Evolutionary conservation across 371 early-diverging fungal species (phyloP), one percentile per base, ranked within the genome.

Genomic region (Mucor plumbeus): DNA sequence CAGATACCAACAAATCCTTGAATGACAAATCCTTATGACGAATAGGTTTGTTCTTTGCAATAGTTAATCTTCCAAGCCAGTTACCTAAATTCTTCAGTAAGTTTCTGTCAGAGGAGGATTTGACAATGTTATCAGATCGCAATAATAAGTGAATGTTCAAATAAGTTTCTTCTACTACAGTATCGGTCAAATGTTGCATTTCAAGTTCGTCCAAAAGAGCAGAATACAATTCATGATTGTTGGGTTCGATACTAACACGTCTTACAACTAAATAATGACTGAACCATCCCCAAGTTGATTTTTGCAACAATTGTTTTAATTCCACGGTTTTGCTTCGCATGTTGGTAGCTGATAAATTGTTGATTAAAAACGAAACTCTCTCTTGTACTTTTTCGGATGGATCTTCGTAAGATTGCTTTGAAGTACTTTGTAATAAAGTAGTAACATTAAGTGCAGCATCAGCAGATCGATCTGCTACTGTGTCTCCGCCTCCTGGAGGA

Each of bases 31-130:
- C 88, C 67, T 95, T 95, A 79, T 97, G 95, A 70, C 93, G 91
- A 74, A 99, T 95, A 21, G 99, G 98, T 59, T 88, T 88, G 74
- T 98, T 91, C 41, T 91, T 90, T 10, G 92, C 96, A 21, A 99
- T 78, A 0, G 99, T 97, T 65, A 98, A 83, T 31, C 88, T 85
- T 44, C 99, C 99, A 7, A 99, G 87, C 99, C 99, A 99, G 9
- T 91, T 88, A n/a, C 98, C 99, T 58, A 98, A 79, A 70, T 94
- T 95, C 77, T 97, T 97, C 48, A 99, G 79, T 17, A 93, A 81
- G 6, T 91, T 85, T n/a, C 96, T 86, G 67, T 98, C 97, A 14
- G 90, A 81, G 0, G 95, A 88, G 26, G 95, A 94, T 50, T 87
- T 88, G 10, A 89, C 86, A 15, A 95, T 97, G 50, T 90, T 91